Evolutionary conservation across 1,284 basidiomycete species (phyloP).

Genomic region (Puccinia triticina): DNA sequence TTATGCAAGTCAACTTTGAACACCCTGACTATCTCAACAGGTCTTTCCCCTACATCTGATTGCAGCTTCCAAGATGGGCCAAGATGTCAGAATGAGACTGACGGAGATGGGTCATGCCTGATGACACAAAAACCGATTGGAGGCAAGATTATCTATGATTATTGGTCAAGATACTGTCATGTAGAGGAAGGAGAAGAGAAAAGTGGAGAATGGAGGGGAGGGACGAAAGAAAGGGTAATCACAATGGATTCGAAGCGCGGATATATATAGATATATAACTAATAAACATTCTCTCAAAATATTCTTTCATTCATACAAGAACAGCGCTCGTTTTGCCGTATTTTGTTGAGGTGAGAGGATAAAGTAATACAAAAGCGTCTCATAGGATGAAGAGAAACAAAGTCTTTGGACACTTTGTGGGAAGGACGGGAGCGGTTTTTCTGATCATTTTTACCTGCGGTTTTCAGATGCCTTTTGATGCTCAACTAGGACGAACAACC

Average conservation of each 20-base stretch:
- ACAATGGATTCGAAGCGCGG: not conserved
- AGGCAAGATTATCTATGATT: too few relatives aligned
- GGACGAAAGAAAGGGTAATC: not conserved
- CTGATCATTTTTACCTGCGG: not conserved
- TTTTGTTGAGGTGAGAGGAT: not conserved
- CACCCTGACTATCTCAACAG: too few relatives aligned
- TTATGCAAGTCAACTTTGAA: too few relatives aligned
- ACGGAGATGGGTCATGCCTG: too few relatives aligned
- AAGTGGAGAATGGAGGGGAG: too few relatives aligned
- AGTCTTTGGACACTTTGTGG: not conserved
- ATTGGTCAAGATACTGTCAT: too few relatives aligned
- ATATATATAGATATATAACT: not conserved
- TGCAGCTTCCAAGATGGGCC: too few relatives aligned
- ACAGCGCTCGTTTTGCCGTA: not conserved
- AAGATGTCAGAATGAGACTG: too few relatives aligned
- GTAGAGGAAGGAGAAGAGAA: too few relatives aligned
- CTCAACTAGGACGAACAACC: slow-evolving; percentile 40
- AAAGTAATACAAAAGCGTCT: not conserved
- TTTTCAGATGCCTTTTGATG: not conserved
- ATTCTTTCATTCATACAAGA: slow-evolving; percentile 1
- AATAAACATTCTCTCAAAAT: not conserved
- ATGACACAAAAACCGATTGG: too few relatives aligned
- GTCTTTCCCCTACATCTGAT: too few relatives aligned
- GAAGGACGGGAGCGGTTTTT: too few relatives aligned
- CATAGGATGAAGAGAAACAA: not conserved